Evolutionary conservation across 805 yeast genomes (phyloP), one percentile per base, ranked within the genome.

Genomic region (Candida saitoana): DNA sequence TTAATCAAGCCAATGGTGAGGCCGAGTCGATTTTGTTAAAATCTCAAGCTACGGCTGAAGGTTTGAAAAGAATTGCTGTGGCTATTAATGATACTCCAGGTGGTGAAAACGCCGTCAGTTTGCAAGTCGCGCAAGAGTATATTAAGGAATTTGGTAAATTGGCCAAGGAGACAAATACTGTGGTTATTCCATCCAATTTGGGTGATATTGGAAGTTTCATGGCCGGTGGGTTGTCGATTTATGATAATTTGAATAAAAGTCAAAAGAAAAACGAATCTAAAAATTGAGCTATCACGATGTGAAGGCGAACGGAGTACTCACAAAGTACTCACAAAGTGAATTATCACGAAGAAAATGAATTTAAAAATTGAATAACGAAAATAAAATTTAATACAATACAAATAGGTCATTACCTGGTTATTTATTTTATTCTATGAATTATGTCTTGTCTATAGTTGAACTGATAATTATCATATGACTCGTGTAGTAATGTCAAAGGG

Each of bases 111-210:
- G 95, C 95, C 7, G 88, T 87, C 29, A 69, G 83, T 16, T 72
- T 87, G 48, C 88, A 82, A 60, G 80, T 87, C 34, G 95, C 96
- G 12, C 90, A 84, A 57, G 84, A 82, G 56, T 87, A 87, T 59
- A 85, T 87, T 46, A 84, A 80, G 41, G 87, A 91, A 24, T 87
- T 87, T 57, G 83, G 84, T 38, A 81, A 86, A 52, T 70, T 87
- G 53, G 95, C 95, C 18, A 86, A 87, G 67, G 91, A 85, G 60
- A 66, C 83, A 24, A 87, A 84, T 55, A 84, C 93, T 1, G 73
- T 87, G 14, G 82, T 87, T 29, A 73, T 87, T 18, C 96, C 96
- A 12, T 75, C 88, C 8, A 82, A 82, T 42, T 63, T 87, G 58
- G 82, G 85, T 48, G 89, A 87, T 54, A 66, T 87, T 59, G 81